A percentile compares a stretch with the other conserved stretches of the same genome.
phyloP scores from a whole-genome alignment of 768 basidiomycete species.

The Amanita rimosa region DNA sequence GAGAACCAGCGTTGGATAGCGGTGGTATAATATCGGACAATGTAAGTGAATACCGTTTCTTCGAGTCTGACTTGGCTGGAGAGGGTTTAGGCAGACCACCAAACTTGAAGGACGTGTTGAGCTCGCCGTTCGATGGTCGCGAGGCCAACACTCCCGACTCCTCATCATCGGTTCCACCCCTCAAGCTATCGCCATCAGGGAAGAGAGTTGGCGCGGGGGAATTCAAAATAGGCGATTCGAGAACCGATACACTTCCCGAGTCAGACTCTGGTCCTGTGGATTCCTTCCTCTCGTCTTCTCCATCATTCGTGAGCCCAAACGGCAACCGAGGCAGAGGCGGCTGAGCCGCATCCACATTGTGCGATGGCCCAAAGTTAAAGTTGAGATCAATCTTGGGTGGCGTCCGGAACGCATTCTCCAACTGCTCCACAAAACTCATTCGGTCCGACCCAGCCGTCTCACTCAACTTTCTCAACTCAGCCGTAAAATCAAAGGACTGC shows the following conservation, averaged over 20 bases:
- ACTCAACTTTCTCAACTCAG: constrained; percentile 58
- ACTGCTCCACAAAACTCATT: constrained; percentile 70
- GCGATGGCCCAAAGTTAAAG: constrained; percentile 27
- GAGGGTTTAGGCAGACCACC: constrained; percentile 35
- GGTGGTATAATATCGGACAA: constrained; percentile 73
- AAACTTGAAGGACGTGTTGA: constrained; percentile 67
- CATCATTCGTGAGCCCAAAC: constrained; percentile 8
- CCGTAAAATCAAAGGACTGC: constrained; percentile 78
- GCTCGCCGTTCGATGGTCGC: constrained; percentile 47
- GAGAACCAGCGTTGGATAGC: constrained; percentile 34
- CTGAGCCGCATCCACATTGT: constrained; percentile 20
- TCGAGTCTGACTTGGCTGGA: constrained; percentile 12
- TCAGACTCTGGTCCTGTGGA: constrained; percentile 12
- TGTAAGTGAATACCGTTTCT: constrained; percentile 31
- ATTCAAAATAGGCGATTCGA: constrained; percentile 20
- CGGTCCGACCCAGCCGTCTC: constrained; percentile 61
- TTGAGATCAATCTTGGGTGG: constrained; percentile 57
- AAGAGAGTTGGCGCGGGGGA: too few relatives aligned
- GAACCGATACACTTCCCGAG: constrained; percentile 8
- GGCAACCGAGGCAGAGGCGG: constrained; percentile 47
- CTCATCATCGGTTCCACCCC: constrained; percentile 18
- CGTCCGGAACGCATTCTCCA: constrained; percentile 71
- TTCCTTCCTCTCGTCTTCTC: constrained; percentile 12
- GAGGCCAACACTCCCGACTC: constrained; percentile 15
- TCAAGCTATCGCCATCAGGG: too few relatives aligned